Conservation (phyloP, 345 rosid species). For the Cardamine occulta region DNA sequence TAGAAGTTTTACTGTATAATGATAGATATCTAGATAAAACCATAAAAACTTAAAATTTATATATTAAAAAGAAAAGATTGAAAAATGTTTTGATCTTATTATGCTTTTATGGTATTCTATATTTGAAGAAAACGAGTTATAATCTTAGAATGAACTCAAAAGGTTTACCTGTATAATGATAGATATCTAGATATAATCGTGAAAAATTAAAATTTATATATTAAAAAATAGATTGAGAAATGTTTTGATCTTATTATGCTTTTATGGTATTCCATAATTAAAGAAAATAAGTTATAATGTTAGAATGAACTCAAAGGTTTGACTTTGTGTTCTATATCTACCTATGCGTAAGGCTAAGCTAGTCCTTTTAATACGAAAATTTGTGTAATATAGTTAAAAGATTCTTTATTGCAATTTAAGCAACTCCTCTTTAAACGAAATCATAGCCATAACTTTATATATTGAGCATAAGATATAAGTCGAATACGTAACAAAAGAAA, state of each 20-base stretch:
- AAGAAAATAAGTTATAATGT: constrained; percentile 20
- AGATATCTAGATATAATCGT: not conserved
- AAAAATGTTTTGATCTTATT: too few species aligned
- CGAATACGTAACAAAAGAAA: not conserved
- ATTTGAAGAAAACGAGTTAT: too few species aligned
- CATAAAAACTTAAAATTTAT: too few species aligned
- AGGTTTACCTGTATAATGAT: too few species aligned
- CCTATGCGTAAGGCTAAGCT: constrained; percentile 21
- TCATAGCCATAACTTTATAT: not conserved
- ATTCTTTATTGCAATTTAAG: constrained; percentile 34
- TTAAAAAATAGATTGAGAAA: not conserved
- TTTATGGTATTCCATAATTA: constrained; percentile 19
- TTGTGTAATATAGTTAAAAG: constrained; percentile 13
- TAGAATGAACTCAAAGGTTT: constrained; percentile 36
- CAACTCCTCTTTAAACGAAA: constrained; percentile 32
- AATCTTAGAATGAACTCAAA: too few species aligned
- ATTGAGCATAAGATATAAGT: not conserved
- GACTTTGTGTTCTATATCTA: constrained; percentile 23
- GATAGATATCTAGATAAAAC: too few species aligned
- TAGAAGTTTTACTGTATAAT: too few species aligned
- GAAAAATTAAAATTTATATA: not conserved
- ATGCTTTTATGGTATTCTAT: too few species aligned
- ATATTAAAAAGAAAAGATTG: too few species aligned
- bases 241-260: not conserved
- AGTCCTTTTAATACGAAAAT: constrained; percentile 2